Evolutionary conservation across 2,329 filamentous ascomycete species (phyloP), one percentile per base, ranked within the genome.

Genomic region (Penicillium oxalicum): DNA sequence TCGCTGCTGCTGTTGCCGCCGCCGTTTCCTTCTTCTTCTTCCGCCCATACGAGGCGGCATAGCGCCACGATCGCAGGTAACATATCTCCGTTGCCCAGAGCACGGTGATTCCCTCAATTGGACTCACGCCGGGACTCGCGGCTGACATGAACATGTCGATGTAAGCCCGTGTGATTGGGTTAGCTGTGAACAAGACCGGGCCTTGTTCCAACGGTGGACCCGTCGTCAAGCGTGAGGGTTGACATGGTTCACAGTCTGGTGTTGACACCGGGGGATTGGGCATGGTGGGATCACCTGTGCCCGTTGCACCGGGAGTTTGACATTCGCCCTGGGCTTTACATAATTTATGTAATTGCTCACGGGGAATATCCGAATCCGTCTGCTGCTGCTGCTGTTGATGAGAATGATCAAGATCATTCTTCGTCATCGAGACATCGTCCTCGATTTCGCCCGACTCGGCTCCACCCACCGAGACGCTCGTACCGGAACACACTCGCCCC

Each of bases 31-130:
- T 53, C 24, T 56, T 52, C 12, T 52, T 52, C 1, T 59, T 55
- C 13, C 70, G 62, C 56, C 75, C 67, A 36, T 62, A 55, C 4
- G 41, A 49, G 4, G 56, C 60, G 24, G 69, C 70, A 59, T 64
- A 68, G 8, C 70, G 72, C 82, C 82, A 85, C 9, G 81, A 76
- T 35, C 78, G 73, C 13, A 83, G 62, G 61, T 84, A 85, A 51
- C 76, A 78, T 40, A 75, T 80, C 68, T 91, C 87, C 1, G 84
- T 88, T n/a, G 81, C 82, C 82, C 85, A 91, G 25, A 90, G 77
- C n/a, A 87, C 76, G 2, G 88, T 77, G 52, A 88, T 74, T 5
- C 83, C 84, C 62, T 89, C 84, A 2, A 90, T 69, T 60, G 87
- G 62, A 1, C 69, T 75, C 2, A 72, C 71, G 6, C 71, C 73